Base-by-base conservation (phyloP, 2,329 filamentous ascomycete genomes). In the Fusarium sp. region DNA sequence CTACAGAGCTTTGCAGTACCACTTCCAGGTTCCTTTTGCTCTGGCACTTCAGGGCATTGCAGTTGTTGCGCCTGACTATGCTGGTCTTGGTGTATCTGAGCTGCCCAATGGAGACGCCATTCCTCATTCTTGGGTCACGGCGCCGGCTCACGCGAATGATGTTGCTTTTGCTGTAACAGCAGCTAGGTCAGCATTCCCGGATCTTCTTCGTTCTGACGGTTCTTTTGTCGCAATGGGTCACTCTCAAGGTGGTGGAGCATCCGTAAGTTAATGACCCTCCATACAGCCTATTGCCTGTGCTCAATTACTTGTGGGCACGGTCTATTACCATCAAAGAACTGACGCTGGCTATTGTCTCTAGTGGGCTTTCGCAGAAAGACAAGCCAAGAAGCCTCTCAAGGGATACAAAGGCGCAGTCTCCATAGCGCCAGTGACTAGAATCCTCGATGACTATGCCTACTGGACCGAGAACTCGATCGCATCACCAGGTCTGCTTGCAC, bases 21-120 rank as follows among this genome's bases (percentile, higher is more conserved):
- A 72, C 20, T 72, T 72, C 38, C 66, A 70, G n/a, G 69, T 63
- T 12, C 70, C 70, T 0, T 73, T 72, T 30, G 50, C 61, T 4
- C 33, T 73, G 10, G 70, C 70, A 9, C 65, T 72, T 14, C 69
- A 72, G 20, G 70, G 70, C 1, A 70, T 72, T 16, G 69, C 58
- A 24, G 70, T 73, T 7, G 57, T 73, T 14, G 70, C 69, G 5
- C 70, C 70, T 1, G 70, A 73, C 41, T 73, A 73, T 51, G 61
- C 65, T 15, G 70, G 69, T n/a, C 65, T 72, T 5, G 70, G 70
- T 33, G 48, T 68, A 18, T 58, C 59, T 30, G 44, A 66, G 35
- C 22, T 69, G 3, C 69, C 65, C 5, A 39, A 50, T 7, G 69
- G 70, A n/a, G 65, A 72, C 10, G 39, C 56, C 8, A 62, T 72